phyloP scores from a whole-genome alignment of 1,284 basidiomycete species.

The Abortiporus biennis region DNA sequence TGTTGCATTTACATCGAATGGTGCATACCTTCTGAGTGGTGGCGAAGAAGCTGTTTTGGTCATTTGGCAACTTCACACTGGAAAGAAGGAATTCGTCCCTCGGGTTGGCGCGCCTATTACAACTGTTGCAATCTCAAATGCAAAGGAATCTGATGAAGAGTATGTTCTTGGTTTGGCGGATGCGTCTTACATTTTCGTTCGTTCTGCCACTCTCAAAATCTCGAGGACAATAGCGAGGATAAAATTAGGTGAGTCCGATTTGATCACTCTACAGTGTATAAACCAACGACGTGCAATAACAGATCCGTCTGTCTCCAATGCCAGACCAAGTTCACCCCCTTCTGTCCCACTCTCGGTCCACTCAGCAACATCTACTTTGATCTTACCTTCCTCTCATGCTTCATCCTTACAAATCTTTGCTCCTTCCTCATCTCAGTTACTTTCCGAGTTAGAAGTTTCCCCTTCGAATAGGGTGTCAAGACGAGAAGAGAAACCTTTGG shows the following conservation, averaged over 20 bases:
- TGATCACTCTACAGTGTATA: not conserved
- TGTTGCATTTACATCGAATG: constrained; percentile 85
- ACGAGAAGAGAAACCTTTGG: constrained; percentile 74
- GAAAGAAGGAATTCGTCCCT: constrained; percentile 88
- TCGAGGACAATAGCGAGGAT: constrained; percentile 76
- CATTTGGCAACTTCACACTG: constrained; percentile 88
- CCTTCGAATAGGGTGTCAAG: constrained; percentile 91
- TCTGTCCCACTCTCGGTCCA: constrained; percentile 68
- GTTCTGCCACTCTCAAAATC: constrained; percentile 65
- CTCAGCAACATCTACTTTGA: constrained; percentile 62
- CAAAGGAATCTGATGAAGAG: constrained; percentile 65
- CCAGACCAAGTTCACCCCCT: constrained; percentile 34
- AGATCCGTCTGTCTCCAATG: constrained; percentile 43
- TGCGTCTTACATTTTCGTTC: constrained; percentile 78
- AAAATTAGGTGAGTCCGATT: constrained; percentile 58
- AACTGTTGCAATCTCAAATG: constrained; percentile 55
- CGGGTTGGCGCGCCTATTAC: constrained; percentile 86
- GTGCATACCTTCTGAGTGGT: constrained; percentile 90
- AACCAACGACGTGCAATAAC: constrained; percentile 4
- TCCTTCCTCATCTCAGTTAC: constrained; percentile 61
- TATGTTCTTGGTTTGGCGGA: constrained; percentile 83
- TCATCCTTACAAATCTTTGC: constrained; percentile 93
- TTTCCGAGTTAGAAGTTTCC: constrained; percentile 88
- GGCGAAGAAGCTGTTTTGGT: constrained; percentile 96
- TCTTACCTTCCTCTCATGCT: constrained; percentile 91